These are phyloP conservation scores for Brassica napus DNA, from an alignment of 345 rosid genomes.

Conservation along the genomic window DNA sequence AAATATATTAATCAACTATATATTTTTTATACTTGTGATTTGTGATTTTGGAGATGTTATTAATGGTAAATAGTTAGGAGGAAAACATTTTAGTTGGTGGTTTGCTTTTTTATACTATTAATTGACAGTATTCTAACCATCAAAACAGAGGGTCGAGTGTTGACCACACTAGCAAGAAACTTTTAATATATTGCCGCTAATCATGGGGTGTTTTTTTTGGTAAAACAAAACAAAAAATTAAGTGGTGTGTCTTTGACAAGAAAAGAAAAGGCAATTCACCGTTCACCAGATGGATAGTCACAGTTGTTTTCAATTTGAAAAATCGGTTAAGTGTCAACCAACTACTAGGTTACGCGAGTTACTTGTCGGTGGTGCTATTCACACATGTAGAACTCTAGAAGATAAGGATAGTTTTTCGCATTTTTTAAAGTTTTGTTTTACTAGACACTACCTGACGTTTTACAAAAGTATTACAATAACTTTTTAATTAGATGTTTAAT, in stretches of 20 bases:
- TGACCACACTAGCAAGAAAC: not conserved
- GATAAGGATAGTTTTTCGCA: constrained; percentile 33
- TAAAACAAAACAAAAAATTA: not conserved
- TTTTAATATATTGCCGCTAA: not conserved
- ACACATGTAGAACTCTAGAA: constrained; percentile 24
- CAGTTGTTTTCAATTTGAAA: not conserved
- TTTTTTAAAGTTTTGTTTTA: constrained; percentile 22
- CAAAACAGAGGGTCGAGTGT: not conserved
- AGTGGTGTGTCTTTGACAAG: constrained; percentile 21
- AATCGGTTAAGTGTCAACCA: not conserved
- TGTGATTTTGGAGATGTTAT: not conserved
- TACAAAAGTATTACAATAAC: constrained; percentile 19
- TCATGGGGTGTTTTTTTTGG: not conserved
- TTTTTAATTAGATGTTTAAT: not conserved
- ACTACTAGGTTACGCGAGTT: constrained; percentile 27
- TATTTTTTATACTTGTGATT: too few relatives aligned
- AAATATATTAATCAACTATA: too few relatives aligned
- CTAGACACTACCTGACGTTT: constrained; percentile 13
- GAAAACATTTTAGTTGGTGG: not conserved
- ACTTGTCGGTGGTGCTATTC: constrained; percentile 33
- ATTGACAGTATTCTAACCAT: not conserved
- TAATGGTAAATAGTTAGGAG: not conserved
- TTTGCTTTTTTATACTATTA: not conserved
- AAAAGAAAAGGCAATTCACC: not conserved
- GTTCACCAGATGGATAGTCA: constrained; percentile 10